Percentiles rank a stretch among this genome's conserved stretches.
Evolutionary conservation across 495 filamentous ascomycete genomes (phyloP).

Genomic region (Xylaria intraflava): DNA sequence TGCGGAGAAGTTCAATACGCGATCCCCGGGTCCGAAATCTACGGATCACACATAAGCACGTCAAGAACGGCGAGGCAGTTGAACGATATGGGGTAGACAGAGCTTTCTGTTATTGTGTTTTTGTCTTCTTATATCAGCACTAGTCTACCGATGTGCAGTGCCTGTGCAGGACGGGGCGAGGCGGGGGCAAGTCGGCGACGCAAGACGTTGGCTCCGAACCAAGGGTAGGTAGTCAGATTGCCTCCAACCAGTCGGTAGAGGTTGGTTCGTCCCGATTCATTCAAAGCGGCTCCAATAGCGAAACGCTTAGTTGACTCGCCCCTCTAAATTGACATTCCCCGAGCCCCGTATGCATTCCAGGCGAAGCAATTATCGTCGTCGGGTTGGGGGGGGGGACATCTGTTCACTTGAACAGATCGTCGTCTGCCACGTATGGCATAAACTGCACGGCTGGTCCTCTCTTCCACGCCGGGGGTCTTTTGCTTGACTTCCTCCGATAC

Average conservation of each 20-base stretch:
- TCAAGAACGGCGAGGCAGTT: background rate
- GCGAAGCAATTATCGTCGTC: slow-evolving; percentile 4
- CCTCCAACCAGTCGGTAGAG: background rate
- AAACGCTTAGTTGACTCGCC: slow-evolving; percentile 5
- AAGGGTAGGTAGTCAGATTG: background rate
- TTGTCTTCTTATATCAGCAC: slow-evolving; percentile 22
- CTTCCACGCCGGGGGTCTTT: slow-evolving; percentile 2
- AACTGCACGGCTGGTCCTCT: background rate
- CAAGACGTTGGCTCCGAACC: slow-evolving; percentile 6
- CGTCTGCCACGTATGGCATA: slow-evolving; percentile 5
- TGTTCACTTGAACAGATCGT: slow-evolving; percentile 15
- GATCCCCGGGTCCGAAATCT: background rate
- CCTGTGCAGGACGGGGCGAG: slow-evolving; percentile 7
- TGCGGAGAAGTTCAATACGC: too few species aligned
- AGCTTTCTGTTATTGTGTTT: slow-evolving; percentile 20
- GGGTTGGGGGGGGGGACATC: background rate
- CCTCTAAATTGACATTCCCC: slow-evolving; percentile 13
- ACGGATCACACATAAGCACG: background rate
- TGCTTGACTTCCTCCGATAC: slow-evolving; percentile 6
- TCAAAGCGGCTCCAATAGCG: background rate
- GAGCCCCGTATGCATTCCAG: slow-evolving; percentile 7
- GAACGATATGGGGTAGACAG: slow-evolving; percentile 17
- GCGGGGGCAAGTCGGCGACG: slow-evolving; percentile 5
- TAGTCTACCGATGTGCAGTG: slow-evolving; percentile 14
- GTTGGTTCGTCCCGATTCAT: background rate